Evolutionary conservation across 1,284 basidiomycete species (phyloP).

Genomic region (Gomphus bonarii): DNA sequence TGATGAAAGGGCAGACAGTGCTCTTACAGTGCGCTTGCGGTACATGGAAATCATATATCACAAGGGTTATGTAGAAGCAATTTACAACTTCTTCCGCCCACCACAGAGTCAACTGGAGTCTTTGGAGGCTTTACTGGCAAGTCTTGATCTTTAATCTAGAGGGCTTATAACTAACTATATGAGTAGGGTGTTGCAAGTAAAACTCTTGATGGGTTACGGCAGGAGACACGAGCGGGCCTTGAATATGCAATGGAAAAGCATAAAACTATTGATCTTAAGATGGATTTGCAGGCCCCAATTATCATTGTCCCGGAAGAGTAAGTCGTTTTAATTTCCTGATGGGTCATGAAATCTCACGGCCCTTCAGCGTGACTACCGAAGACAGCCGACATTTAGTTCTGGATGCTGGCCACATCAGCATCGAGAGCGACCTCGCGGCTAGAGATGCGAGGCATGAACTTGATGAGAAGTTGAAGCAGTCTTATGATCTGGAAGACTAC

Average conservation of each 20-base stretch:
- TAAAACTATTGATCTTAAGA: conserved; percentile 91
- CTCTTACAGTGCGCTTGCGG: conserved; percentile 83
- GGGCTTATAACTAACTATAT: conserved; percentile 9
- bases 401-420: conserved; percentile 94
- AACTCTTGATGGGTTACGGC: conserved; percentile 89
- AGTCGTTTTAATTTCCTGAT: conserved; percentile 16
- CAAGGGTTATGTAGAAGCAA: conserved; percentile 86
- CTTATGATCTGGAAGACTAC: conserved; percentile 89
- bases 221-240: conserved; percentile 90
- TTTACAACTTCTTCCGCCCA: conserved; percentile 90
- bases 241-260: conserved; percentile 90
- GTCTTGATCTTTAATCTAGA: conserved; percentile 18
- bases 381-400: conserved; percentile 84
- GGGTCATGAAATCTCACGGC: neutral
- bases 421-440: conserved; percentile 84
- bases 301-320: conserved; percentile 96
- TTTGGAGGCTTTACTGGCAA: conserved; percentile 77
- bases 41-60: conserved; percentile 99
- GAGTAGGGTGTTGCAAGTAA: conserved; percentile 84
- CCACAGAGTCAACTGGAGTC: conserved; percentile 94
- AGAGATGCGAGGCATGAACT: conserved; percentile 77
- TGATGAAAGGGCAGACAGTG: conserved; percentile 89
- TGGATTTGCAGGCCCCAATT: conserved; percentile 96
- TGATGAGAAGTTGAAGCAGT: conserved; percentile 75
- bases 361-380: conserved; percentile 57